phyloP scores from a whole-genome alignment of 495 filamentous ascomycete genomes.

The Neurospora sublineolata region DNA sequence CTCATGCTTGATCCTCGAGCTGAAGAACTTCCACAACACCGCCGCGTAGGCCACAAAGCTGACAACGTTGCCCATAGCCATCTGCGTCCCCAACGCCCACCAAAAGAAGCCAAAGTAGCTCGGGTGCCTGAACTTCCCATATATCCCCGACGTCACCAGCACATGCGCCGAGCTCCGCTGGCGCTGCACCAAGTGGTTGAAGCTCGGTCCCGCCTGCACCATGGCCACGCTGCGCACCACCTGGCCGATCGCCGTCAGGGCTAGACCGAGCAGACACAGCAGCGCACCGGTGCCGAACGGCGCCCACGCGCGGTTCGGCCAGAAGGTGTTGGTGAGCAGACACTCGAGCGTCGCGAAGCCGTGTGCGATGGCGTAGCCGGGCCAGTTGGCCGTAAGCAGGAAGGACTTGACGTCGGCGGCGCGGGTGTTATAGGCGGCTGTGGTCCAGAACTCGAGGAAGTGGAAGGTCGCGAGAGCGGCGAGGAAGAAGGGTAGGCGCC shows the following conservation, averaged over 20 bases:
- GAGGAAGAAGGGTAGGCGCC: constrained; percentile 78
- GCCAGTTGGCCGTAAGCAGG: constrained; percentile 76
- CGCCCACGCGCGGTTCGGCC: constrained; percentile 39
- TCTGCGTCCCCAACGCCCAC: constrained; percentile 91
- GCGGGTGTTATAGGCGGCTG: constrained; percentile 68
- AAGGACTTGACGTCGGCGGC: constrained; percentile 63
- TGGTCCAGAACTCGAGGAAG: constrained; percentile 90
- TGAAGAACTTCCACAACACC: constrained; percentile 80
- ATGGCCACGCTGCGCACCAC: constrained; percentile 64
- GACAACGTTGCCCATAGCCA: constrained; percentile 74
- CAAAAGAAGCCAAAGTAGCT: constrained; percentile 97
- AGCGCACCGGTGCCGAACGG: constrained; percentile 21
- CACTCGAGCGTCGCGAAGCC: constrained; percentile 60
- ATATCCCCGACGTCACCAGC: constrained; percentile 66
- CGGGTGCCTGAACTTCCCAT: constrained; percentile 60
- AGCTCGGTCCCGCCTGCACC: constrained; percentile 78
- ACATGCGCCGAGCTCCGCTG: constrained; percentile 53
- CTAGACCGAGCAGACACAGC: constrained; percentile 43
- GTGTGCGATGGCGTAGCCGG: constrained; percentile 76
- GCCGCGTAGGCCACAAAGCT: constrained; percentile 62
- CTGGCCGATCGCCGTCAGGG: constrained; percentile 61
- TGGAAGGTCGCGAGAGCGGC: constrained; percentile 71
- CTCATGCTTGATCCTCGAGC: constrained; percentile 59
- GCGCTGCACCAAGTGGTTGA: constrained; percentile 77
- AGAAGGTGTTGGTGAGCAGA: constrained; percentile 44